phyloP scores from a whole-genome alignment of 2,329 filamentous ascomycete species.

The Zalaria sp. region DNA sequence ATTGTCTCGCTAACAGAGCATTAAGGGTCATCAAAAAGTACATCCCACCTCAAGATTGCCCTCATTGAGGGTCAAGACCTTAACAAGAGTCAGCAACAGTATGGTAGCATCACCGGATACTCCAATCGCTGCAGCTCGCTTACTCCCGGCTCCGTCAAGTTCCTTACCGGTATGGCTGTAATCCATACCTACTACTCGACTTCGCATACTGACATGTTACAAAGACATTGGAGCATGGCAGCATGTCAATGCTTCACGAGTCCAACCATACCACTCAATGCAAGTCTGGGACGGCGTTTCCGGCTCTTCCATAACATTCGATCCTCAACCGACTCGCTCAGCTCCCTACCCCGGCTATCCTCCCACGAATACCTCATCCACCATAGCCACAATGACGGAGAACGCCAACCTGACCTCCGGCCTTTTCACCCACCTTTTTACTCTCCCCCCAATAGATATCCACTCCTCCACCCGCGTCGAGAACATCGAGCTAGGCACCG shows the following conservation, averaged over 20 bases:
- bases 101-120: constrained; percentile 53
- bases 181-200: neutral
- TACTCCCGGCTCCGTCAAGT: constrained; percentile 74
- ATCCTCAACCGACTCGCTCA: constrained; percentile 8
- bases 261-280: constrained; percentile 90
- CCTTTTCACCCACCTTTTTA: constrained; percentile 52
- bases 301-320: constrained; percentile 73
- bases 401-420: constrained; percentile 78
- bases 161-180: constrained; percentile 42
- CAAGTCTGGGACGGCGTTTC: constrained; percentile 95
- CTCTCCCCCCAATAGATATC: constrained; percentile 38
- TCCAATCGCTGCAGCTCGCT: constrained; percentile 94
- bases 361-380: neutral
- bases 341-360: neutral
- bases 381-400: constrained; percentile 93
- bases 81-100: constrained; percentile 50
- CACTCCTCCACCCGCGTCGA: constrained; percentile 68
- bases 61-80: constrained; percentile 86
- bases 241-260: constrained; percentile 55
- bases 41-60: constrained; percentile 66
- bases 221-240: constrained; percentile 68
- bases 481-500: constrained; percentile 60
- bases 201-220: neutral
- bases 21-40: constrained; percentile 14
- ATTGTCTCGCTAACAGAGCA: neutral